Conservation (phyloP, 2,329 filamentous ascomycete genomes). For the Microsporum audouinii region DNA sequence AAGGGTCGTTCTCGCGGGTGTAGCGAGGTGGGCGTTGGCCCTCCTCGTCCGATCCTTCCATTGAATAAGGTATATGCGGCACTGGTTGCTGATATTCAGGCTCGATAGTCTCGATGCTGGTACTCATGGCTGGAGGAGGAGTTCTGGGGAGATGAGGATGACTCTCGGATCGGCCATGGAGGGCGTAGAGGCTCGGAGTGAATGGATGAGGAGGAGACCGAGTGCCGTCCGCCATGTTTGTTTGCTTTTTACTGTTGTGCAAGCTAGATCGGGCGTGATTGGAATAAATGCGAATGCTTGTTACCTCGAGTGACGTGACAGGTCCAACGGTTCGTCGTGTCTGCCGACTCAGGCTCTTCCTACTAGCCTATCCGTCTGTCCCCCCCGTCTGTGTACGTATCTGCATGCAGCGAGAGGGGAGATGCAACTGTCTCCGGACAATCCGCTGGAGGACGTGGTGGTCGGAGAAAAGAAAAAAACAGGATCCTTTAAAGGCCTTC, state of each 20-base stretch:
- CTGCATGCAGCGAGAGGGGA: background rate
- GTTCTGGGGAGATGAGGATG: background rate
- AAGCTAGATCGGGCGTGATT: background rate
- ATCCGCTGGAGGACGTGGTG: background rate
- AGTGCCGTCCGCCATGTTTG: background rate
- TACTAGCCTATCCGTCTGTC: background rate
- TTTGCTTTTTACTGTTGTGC: background rate
- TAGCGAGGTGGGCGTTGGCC: constrained; percentile 43
- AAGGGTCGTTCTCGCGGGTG: constrained; percentile 62
- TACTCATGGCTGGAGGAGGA: constrained; percentile 25
- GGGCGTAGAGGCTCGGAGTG: background rate
- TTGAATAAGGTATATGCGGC: constrained; percentile 15
- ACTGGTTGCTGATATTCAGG: constrained; percentile 11
- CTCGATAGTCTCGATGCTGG: constrained; percentile 30
- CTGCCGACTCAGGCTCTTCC: background rate
- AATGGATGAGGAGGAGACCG: constrained; percentile 1
- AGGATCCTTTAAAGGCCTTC: background rate
- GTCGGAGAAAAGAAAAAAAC: background rate
- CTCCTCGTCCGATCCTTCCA: constrained; percentile 33
- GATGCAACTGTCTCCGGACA: background rate
- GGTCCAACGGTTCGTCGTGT: background rate
- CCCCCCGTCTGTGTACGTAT: background rate
- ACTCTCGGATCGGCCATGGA: constrained; percentile 4
- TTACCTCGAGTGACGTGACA: background rate
- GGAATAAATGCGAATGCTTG: background rate